Conservation (phyloP, 1,139 yeast genomes). For the Yamadazyma dendronema region DNA sequence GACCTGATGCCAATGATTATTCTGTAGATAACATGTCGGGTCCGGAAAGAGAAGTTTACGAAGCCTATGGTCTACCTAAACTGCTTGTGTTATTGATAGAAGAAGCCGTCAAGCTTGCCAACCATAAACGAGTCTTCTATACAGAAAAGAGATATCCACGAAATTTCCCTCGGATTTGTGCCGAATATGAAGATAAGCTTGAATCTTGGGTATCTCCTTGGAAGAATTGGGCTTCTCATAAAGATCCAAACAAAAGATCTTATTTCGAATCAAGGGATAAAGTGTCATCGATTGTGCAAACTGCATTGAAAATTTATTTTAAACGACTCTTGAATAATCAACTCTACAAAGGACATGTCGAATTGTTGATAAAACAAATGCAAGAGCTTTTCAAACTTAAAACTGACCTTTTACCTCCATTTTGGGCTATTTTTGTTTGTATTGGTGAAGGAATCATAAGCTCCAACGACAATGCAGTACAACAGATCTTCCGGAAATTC, state of each 20-base stretch:
- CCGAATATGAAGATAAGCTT: constrained; percentile 51
- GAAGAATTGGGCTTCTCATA: constrained; percentile 23
- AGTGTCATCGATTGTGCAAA: constrained; percentile 40
- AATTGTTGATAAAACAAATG: constrained; percentile 31
- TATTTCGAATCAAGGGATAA: constrained; percentile 41
- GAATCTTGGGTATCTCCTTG: constrained; percentile 45
- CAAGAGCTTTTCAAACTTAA: constrained; percentile 10
- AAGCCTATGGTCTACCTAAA: constrained; percentile 49
- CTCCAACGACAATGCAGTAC: neutral
- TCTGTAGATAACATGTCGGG: constrained; percentile 7
- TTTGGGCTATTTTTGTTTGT: constrained; percentile 50
- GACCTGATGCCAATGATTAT: constrained; percentile 14
- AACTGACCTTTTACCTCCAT: constrained; percentile 30
- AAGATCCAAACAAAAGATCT: constrained; percentile 20
- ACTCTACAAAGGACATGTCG: constrained; percentile 32
- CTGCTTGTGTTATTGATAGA: constrained; percentile 45
- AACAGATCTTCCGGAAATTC: neutral
- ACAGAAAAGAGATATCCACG: constrained; percentile 48
- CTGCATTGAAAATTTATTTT: constrained; percentile 43
- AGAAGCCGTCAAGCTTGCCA: constrained; percentile 46
- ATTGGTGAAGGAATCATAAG: constrained; percentile 34
- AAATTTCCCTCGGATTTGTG: constrained; percentile 54
- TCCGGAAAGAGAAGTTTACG: constrained; percentile 26
- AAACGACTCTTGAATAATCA: constrained; percentile 43
- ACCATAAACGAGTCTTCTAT: constrained; percentile 50